Conservation (phyloP, 805 yeast genomes). For the Zygosaccharomyces rouxii region DNA sequence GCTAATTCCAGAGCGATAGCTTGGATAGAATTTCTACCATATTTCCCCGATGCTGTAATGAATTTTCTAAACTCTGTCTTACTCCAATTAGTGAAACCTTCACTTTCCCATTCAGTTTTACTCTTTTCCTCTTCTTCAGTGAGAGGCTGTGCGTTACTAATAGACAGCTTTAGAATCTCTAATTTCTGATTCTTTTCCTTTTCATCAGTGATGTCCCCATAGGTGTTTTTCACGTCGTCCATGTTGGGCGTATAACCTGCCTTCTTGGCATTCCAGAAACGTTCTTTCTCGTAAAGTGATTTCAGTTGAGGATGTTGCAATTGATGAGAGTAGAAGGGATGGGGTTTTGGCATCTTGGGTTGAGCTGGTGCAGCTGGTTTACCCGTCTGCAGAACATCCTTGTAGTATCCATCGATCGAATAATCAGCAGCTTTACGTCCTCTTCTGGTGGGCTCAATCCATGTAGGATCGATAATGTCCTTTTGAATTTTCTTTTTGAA, state of each 20-base stretch:
- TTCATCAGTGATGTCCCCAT: slow-evolving; percentile 39
- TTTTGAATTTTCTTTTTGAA: slow-evolving; percentile 57
- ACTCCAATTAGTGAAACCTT: slow-evolving; percentile 81
- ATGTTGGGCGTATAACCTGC: slow-evolving; percentile 61
- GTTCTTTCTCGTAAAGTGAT: slow-evolving; percentile 77
- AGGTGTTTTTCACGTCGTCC: slow-evolving; percentile 45
- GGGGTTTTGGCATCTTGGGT: slow-evolving; percentile 81
- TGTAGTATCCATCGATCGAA: slow-evolving; percentile 81
- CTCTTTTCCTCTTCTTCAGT: slow-evolving; percentile 74
- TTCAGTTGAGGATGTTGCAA: slow-evolving; percentile 74
- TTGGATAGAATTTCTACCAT: slow-evolving; percentile 71
- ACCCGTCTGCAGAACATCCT: slow-evolving; percentile 72
- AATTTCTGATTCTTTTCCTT: slow-evolving; percentile 45
- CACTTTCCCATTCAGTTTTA: slow-evolving; percentile 52
- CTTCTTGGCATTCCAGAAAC: slow-evolving; percentile 67
- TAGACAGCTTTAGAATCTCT: slow-evolving; percentile 63
- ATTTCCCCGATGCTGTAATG: slow-evolving; percentile 65
- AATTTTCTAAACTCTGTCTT: slow-evolving; percentile 85
- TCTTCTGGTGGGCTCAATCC: slow-evolving; percentile 85
- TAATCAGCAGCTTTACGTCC: slow-evolving; percentile 82
- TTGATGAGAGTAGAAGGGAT: slow-evolving; percentile 84
- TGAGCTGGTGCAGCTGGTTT: slow-evolving; percentile 48
- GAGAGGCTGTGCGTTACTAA: slow-evolving; percentile 71
- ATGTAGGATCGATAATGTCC: slow-evolving; percentile 50
- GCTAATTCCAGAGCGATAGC: slow-evolving; percentile 70